Base-by-base conservation (phyloP, 805 yeast species). In the Kuraishia piskuri region DNA sequence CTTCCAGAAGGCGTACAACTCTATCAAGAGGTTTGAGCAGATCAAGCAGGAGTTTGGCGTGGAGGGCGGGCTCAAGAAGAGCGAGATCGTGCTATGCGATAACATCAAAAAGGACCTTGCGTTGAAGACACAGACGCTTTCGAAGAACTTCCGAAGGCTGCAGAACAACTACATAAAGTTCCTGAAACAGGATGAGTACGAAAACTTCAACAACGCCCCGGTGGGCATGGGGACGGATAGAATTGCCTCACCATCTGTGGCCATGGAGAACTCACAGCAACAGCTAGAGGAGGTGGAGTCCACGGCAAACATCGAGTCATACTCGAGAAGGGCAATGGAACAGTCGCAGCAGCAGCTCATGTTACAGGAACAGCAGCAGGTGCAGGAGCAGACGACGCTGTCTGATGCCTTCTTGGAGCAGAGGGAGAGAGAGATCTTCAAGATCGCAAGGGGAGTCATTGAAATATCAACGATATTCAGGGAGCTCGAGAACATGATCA, bases 401-500 rank as follows among this genome's bases (percentile, higher is more conserved):
- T 68, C 72, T 44, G 77, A 74, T 54, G 68, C 69, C 23, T 68
- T 70, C 52, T 67, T 88, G 40, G 78, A 81, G 53, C 89, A 87
- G 59, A 76, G 99, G 52, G 99, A 94, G 63, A 80, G 83, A 52
- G 99, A 92, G 63, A 94, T 94, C 52, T 86, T 87, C 31, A 87
- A 86, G 59, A 77, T 94, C 52, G 98, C 99, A 3, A 89, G 88
- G 74, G 96, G 97, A 51, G 96, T 94, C 48, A 72, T 92, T 46
- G 99, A 94, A 65, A 88, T 94, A 1, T 87, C 95, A 26, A 89
- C 92, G 1, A 92, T 94, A 48, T 94, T 94, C 73, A 86, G 87
- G 65, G 98, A 94, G 63, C 80, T 94, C 79, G 97, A 95, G 63
- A 81, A 83, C 44, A 75, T 94, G 77, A 88, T 94, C 47, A 86